phyloP scores from a whole-genome alignment of 176 grass and related monocot species.

The Oryza officinalis region DNA sequence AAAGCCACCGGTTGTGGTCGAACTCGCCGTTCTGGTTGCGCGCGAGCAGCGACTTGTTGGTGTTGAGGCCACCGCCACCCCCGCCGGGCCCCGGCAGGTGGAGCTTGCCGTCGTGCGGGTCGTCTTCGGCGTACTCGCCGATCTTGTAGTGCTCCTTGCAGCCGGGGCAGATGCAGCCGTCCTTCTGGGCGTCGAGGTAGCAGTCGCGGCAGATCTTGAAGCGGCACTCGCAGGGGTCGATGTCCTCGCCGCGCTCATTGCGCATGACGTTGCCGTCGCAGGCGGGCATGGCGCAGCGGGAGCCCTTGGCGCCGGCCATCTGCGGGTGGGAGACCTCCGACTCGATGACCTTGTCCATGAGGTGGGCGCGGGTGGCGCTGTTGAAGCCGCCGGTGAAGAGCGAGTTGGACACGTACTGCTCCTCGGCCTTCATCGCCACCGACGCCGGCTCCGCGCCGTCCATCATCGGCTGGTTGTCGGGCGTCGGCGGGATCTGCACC shows the following conservation, averaged over 20 bases:
- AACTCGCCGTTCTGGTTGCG: constrained; percentile 82
- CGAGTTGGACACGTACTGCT: constrained; percentile 90
- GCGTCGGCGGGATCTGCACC: constrained; percentile 91
- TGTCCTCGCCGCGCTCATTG: constrained; percentile 69
- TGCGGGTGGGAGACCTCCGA: constrained; percentile 76
- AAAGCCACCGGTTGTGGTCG: constrained; percentile 94
- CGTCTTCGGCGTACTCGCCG: constrained; percentile 77
- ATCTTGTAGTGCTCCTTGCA: constrained; percentile 99
- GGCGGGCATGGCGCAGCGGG: constrained; percentile 77
- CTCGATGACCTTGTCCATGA: constrained; percentile 95
- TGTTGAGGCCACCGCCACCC: constrained; percentile 25
- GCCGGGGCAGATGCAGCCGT: constrained; percentile 65
- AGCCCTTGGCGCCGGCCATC: constrained; percentile 72
- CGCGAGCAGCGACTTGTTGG: constrained; percentile 64
- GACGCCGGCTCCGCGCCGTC: constrained; percentile 41
- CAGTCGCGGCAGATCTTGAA: constrained; percentile 98
- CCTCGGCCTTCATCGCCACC: constrained; percentile 87
- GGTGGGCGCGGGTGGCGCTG: constrained; percentile 89
- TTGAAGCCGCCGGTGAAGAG: constrained; percentile 96
- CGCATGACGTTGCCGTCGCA: constrained; percentile 92
- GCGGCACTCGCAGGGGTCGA: constrained; percentile 87
- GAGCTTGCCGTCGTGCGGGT: constrained; percentile 51
- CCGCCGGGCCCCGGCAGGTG: constrained; percentile 61
- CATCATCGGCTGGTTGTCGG: constrained; percentile 95
- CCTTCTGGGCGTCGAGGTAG: constrained; percentile 89